Evolutionary conservation across 1,284 basidiomycete species (phyloP).

Genomic region (Lentinula novae-zelandiae): DNA sequence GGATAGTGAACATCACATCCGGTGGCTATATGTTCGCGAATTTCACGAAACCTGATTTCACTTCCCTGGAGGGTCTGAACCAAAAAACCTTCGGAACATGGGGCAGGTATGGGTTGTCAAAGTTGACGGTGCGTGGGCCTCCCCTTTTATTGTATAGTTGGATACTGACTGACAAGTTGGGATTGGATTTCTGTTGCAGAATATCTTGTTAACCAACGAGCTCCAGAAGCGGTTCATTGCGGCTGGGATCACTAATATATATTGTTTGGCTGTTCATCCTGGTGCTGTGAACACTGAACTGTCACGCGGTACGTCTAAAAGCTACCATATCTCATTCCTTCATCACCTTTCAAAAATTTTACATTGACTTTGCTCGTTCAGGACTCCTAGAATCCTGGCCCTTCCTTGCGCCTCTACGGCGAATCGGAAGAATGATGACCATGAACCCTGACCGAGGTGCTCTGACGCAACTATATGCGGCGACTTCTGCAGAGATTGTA

Average conservation of each 20-base stretch:
- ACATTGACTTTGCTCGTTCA: neutral
- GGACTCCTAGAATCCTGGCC: slow-evolving; percentile 4
- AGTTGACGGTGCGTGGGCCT: neutral
- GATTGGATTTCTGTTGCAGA: neutral
- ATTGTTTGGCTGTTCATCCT: slow-evolving; percentile 1
- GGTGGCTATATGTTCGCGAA: neutral
- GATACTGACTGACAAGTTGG: too few relatives aligned
- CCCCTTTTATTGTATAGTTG: too few relatives aligned
- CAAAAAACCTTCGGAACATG: neutral
- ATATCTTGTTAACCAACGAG: slow-evolving; percentile 4
- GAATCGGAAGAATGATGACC: neutral
- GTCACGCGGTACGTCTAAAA: neutral
- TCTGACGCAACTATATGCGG: slow-evolving; percentile 18
- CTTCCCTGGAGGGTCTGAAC: slow-evolving; percentile 1
- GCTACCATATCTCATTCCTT: neutral
- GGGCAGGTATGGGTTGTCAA: slow-evolving; percentile 6
- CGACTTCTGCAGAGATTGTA: slow-evolving; percentile 17
- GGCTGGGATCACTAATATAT: slow-evolving; percentile 1
- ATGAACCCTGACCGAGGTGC: slow-evolving; percentile 11
- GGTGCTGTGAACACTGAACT: slow-evolving; percentile 1
- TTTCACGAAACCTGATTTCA: neutral
- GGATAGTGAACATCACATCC: slow-evolving; percentile 14
- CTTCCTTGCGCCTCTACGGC: neutral
- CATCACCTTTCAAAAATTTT: neutral
- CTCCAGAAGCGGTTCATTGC: slow-evolving; percentile 1